Base-by-base conservation (phyloP, 2,329 filamentous ascomycete genomes). In the Colletotrichum viniferum region DNA sequence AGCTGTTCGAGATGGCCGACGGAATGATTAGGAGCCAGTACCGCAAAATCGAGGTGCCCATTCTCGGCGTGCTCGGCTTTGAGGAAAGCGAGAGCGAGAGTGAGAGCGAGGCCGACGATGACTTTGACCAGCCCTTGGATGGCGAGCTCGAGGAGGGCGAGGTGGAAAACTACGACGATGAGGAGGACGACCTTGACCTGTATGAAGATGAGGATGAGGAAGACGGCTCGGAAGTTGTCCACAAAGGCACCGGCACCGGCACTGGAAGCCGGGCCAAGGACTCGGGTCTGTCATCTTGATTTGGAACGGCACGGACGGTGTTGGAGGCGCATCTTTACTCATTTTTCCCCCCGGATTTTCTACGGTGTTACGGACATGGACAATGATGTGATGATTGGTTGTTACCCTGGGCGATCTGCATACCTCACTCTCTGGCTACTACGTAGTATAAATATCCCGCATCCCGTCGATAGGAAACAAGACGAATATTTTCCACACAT, bases 1-100 rank as follows among this genome's bases (percentile, higher is more conserved):
- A 86, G 78, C 79, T 88, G 60, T 87, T 86, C 67, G 81, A 83
- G 61, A 84, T 87, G 77, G 86, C 87, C 64, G 86, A 88, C 78
- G 84, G 86, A 76, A 81, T 88, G 74, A 88, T 88, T 81, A 86
- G 85, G 80, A 88, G 85, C 77, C 86, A 88, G 79, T 83, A 87
- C 77, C 83, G 84, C 63, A 84, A 85, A 79, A 83, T 87, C 43
- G 85, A 88, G 72, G 85, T 88, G 75, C 87, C 87, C 55, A 79
- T 88, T 71, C 81, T 88, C 79, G 86, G 87, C 13, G 81, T 85
- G 8, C 79, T 88, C 73, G 84, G 84, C 68, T 86, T 88, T 77
- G 86, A 87, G 36, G 83, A 86, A 74, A 87, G 86, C 75, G 85
- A 85, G 74, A 85, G 83, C 60, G 85, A 86, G 63, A 85, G 82